A percentile compares a stretch with the other conserved stretches of the same genome.
These are phyloP conservation scores for Pneumocystis murina DNA, from an alignment of 1,139 yeast genomes.

Conservation along the genomic window DNA sequence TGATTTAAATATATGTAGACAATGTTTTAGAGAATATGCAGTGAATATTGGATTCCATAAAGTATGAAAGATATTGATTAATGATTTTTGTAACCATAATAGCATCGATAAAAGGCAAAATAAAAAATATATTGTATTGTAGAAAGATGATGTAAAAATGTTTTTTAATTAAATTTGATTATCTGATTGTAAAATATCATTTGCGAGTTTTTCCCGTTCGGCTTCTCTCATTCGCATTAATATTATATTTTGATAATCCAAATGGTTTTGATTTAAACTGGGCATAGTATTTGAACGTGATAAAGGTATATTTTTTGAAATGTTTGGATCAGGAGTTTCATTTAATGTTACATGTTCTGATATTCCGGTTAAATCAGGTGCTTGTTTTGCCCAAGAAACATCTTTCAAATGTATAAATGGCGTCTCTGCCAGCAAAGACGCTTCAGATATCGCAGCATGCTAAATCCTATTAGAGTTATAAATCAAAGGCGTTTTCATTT, in stretches of 20 bases:
- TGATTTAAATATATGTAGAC: conserved; percentile 99
- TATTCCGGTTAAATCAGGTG: background rate
- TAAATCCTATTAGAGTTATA: background rate
- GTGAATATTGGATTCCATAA: conserved; percentile 98
- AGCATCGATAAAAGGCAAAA: background rate
- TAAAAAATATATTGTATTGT: background rate
- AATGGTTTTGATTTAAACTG: background rate
- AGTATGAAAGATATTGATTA: conserved; percentile 17
- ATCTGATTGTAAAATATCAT: conserved; percentile 1
- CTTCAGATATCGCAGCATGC: background rate
- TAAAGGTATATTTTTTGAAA: background rate
- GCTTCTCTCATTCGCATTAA: conserved; percentile 8
- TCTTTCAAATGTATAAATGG: conserved; percentile 1
- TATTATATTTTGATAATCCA: conserved; percentile 9
- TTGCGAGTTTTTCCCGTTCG: background rate
- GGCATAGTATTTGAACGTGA: background rate
- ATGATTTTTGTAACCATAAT: background rate
- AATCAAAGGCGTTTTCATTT: background rate
- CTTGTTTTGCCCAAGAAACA: background rate
- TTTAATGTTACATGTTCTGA: background rate
- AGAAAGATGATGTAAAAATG: background rate
- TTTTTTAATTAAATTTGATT: background rate
- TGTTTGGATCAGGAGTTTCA: background rate
- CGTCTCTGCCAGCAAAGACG: background rate
- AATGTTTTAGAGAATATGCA: conserved; percentile 99